Percentiles rank a stretch among this genome's conserved stretches.
These are phyloP conservation scores for Drosera spatulata DNA, from an alignment of 179 eudicot genomes.

Conservation along the genomic window DNA sequence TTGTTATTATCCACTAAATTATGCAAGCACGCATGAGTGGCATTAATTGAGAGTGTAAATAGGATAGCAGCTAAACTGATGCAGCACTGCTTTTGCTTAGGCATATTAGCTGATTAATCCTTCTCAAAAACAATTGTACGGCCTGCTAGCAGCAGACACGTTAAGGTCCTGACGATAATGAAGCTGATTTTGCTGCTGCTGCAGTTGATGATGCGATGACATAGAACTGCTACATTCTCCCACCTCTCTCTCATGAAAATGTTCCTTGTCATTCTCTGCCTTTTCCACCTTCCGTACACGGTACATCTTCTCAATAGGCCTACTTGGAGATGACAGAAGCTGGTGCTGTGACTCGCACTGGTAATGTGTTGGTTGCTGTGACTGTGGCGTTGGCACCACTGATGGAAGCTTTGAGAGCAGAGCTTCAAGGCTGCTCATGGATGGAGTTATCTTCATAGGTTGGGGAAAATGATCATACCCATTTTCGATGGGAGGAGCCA, in stretches of 20 bases:
- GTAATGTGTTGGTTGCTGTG: not conserved
- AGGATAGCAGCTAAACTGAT: not conserved
- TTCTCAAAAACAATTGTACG: not conserved
- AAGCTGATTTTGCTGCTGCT: constrained; percentile 13
- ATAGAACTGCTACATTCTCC: constrained; percentile 40
- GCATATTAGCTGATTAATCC: not conserved
- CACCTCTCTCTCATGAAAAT: not conserved
- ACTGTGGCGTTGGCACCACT: constrained; percentile 19
- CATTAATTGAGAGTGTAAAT: no score
- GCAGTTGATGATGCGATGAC: constrained; percentile 28
- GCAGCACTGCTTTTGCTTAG: not conserved
- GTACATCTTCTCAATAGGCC: constrained; percentile 12
- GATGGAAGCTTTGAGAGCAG: constrained; percentile 38
- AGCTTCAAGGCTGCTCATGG: constrained; percentile 37
- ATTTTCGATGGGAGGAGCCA: constrained; percentile 18
- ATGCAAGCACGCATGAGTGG: no score
- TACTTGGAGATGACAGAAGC: constrained; percentile 1
- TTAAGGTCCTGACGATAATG: constrained; percentile 34
- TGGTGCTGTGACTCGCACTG: constrained; percentile 11
- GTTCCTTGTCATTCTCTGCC: constrained; percentile 28
- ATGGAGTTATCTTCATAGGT: constrained; percentile 33
- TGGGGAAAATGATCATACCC: constrained; percentile 7
- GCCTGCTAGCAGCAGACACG: constrained; percentile 16
- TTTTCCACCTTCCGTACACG: constrained; percentile 34
- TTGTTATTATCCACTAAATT: no score